Evolutionary conservation across 2,329 filamentous ascomycete species (phyloP).

Genomic region (Curvularia sp.): DNA sequence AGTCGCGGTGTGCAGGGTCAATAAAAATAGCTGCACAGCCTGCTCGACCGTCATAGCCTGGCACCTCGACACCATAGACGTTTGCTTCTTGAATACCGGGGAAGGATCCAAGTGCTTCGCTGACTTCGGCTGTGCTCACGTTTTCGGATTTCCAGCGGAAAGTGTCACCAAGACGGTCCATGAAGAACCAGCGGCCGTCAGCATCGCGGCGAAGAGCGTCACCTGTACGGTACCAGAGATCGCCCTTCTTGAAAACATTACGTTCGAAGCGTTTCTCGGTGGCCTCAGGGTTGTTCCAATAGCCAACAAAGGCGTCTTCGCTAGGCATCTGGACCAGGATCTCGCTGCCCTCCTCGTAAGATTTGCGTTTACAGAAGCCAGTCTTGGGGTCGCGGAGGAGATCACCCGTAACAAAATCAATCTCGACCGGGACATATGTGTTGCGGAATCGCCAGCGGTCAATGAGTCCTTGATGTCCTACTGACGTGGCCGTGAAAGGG

Average conservation of each 20-base stretch:
- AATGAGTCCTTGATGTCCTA: slow-evolving; percentile 75
- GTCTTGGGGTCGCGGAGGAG: slow-evolving; percentile 71
- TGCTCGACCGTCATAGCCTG: slow-evolving; percentile 61
- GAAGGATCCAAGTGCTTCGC: slow-evolving; percentile 55
- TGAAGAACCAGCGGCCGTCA: slow-evolving; percentile 59
- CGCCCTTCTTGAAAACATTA: slow-evolving; percentile 57
- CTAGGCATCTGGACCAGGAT: slow-evolving; percentile 70
- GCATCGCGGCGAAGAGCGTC: slow-evolving; percentile 55
- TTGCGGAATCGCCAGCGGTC: slow-evolving; percentile 62
- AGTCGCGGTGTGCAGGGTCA: slow-evolving; percentile 55
- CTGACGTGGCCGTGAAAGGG: slow-evolving; percentile 67
- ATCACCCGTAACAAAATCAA: slow-evolving; percentile 72
- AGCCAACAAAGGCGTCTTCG: slow-evolving; percentile 70
- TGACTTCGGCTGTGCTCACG: slow-evolving; percentile 58
- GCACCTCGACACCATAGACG: slow-evolving; percentile 59
- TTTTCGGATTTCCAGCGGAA: slow-evolving; percentile 61
- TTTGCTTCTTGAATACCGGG: slow-evolving; percentile 57
- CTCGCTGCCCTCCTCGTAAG: slow-evolving; percentile 76
- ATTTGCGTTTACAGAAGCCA: slow-evolving; percentile 68
- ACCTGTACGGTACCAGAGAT: slow-evolving; percentile 58
- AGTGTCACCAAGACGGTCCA: slow-evolving; percentile 58
- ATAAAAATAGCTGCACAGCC: slow-evolving; percentile 65
- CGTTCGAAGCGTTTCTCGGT: slow-evolving; percentile 64
- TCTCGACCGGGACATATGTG: slow-evolving; percentile 69
- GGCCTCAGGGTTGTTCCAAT: slow-evolving; percentile 71